Conservation (phyloP, 345 rosid genomes). For the Trapa incisa region DNA sequence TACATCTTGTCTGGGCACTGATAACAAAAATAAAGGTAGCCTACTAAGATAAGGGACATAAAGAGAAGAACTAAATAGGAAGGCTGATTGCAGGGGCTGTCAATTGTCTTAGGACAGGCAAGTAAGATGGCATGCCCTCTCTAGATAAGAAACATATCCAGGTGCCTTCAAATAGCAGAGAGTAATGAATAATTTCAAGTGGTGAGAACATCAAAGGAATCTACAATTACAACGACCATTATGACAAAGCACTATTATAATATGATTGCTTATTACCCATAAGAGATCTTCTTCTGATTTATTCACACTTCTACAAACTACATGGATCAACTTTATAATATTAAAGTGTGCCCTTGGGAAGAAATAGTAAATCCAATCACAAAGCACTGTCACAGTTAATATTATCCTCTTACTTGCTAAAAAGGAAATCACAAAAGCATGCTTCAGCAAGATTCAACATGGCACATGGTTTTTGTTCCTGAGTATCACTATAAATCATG, state of each 20-base stretch:
- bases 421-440: constrained; percentile 4
- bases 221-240: not conserved
- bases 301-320: not conserved
- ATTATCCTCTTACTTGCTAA: not conserved
- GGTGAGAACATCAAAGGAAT: not conserved
- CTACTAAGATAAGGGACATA: not conserved
- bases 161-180: not conserved
- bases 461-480: not conserved
- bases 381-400: no score
- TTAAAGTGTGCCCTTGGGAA: no score
- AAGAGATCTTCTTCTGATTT: not conserved
- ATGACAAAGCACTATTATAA: not conserved
- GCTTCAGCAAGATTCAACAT: constrained; percentile 19
- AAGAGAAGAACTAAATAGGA: not conserved
- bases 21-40: not conserved
- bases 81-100: not conserved
- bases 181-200: not conserved
- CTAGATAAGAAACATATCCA: not conserved
- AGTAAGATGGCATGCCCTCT: not conserved
- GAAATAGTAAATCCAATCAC: no score
- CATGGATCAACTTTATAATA: no score
- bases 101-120: not conserved
- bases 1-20: not conserved
- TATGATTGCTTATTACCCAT: not conserved
- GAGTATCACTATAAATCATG: constrained; percentile 4